Evolutionary conservation across 208 protist species (phyloP).

Genomic region (Leishmania turanica): DNA sequence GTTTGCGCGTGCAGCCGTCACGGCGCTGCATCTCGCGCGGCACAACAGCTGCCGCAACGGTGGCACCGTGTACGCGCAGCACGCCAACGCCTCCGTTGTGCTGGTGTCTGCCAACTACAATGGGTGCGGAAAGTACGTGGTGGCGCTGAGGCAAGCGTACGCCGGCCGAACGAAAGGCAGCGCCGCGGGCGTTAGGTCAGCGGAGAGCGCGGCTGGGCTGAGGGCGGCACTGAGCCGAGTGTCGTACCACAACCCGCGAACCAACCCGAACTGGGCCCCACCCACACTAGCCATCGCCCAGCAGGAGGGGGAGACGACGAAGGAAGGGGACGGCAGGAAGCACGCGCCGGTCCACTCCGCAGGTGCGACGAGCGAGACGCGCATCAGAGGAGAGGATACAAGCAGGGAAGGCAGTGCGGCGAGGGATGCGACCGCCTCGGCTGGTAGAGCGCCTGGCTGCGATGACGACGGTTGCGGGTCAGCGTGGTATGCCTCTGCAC

Average conservation of each 20-base stretch:
- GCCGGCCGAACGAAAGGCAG: neutral
- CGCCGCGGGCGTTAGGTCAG: neutral
- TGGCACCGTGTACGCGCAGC: constrained; percentile 32
- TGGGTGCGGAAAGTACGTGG: constrained; percentile 65
- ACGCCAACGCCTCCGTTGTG: constrained; percentile 30
- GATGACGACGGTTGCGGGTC: neutral
- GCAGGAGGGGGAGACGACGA: neutral
- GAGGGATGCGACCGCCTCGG: neutral
- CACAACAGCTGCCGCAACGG: constrained; percentile 21
- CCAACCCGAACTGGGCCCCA: constrained; percentile 70
- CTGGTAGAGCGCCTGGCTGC: neutral
- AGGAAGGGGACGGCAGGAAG: neutral
- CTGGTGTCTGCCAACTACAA: constrained; percentile 62
- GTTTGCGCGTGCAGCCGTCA: constrained; percentile 53
- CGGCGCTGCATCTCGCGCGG: constrained; percentile 75
- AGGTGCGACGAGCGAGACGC: neutral
- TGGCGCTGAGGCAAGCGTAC: constrained; percentile 52
- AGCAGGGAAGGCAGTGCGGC: neutral
- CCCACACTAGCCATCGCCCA: constrained; percentile 50
- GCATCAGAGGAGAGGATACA: neutral
- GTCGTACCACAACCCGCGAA: constrained; percentile 83
- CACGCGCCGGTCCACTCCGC: neutral
- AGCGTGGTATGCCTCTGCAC: neutral
- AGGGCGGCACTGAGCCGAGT: constrained; percentile 53
- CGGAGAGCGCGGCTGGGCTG: constrained; percentile 23